These are phyloP conservation scores for Xerocomellus intermedius DNA, from an alignment of 768 basidiomycete species.

Conservation along the genomic window DNA sequence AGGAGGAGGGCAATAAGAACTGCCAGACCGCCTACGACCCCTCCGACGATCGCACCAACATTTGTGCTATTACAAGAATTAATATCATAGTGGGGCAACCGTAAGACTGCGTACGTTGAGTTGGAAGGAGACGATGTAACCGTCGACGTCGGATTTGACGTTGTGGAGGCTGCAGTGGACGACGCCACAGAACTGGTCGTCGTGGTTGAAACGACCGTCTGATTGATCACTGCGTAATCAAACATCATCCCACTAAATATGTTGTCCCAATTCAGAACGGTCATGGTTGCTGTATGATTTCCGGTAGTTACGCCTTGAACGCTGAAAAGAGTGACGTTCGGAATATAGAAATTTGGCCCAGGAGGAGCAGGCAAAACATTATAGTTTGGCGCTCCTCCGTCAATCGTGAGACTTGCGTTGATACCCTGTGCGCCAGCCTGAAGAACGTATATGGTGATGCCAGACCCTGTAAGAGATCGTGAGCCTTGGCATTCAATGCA, in stretches of 20 bases:
- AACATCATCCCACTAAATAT: conserved; percentile 18
- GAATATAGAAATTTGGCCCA: conserved; percentile 7
- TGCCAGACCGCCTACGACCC: conserved; percentile 11
- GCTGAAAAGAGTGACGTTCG: conserved; percentile 15
- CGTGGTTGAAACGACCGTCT: conserved; percentile 7
- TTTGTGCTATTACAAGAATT: background rate
- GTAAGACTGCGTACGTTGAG: background rate
- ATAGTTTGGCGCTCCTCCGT: conserved; percentile 4
- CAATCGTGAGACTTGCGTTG: conserved; percentile 15
- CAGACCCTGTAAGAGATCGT: conserved; percentile 13
- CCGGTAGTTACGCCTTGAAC: conserved; percentile 13
- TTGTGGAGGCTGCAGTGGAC: background rate
- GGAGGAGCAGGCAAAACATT: conserved; percentile 12
- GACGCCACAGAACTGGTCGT: background rate
- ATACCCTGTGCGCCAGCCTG: conserved; percentile 18
- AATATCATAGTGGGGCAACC: background rate
- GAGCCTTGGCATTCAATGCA: background rate
- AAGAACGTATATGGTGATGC: conserved; percentile 19
- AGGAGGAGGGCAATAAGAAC: conserved; percentile 5
- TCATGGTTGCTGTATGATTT: conserved; percentile 15
- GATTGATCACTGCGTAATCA: conserved; percentile 18
- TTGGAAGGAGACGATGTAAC: background rate
- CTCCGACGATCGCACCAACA: conserved; percentile 12
- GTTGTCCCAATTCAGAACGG: conserved; percentile 11
- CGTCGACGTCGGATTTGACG: background rate